Conservation (phyloP, 306 rosid species). For the Vigna trinervia region DNA sequence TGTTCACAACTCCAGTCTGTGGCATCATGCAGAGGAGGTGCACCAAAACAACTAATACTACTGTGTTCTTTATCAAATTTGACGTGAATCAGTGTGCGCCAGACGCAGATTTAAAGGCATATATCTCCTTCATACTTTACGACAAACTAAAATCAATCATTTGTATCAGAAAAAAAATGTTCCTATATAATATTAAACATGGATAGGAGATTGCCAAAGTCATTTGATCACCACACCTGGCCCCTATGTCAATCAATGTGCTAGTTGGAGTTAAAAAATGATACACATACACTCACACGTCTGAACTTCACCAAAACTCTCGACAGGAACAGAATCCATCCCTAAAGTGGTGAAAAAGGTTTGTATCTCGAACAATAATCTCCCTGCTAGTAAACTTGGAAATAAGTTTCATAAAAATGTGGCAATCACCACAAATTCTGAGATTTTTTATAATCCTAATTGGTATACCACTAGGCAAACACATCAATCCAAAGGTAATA, state of each 20-base stretch:
- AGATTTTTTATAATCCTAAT: constrained; percentile 91
- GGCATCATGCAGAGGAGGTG: not conserved
- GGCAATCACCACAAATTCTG: constrained; percentile 94
- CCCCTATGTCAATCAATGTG: not conserved
- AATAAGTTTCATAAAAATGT: constrained; percentile 75
- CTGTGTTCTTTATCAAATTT: not conserved
- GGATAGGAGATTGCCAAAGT: constrained; percentile 2
- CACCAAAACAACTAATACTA: not conserved
- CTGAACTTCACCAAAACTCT: constrained; percentile 72
- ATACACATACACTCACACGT: not conserved
- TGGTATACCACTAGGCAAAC: constrained; percentile 50
- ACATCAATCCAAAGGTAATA: constrained; percentile 71
- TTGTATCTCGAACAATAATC: constrained; percentile 82
- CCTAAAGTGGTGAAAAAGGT: constrained; percentile 78
- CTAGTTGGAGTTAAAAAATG: constrained; percentile 4
- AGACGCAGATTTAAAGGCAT: not conserved
- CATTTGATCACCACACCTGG: constrained; percentile 24
- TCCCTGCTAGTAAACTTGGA: constrained; percentile 59
- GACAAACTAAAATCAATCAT: not conserved
- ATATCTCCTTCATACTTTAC: not conserved
- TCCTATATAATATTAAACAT: not conserved
- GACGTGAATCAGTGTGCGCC: not conserved
- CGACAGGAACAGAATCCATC: constrained; percentile 67
- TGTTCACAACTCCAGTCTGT: not conserved
- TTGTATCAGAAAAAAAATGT: not conserved